A percentile compares a stretch with the other conserved stretches of the same genome.
Evolutionary conservation across 768 basidiomycete genomes (phyloP).

Genomic region (Pisolithus tinctorius): DNA sequence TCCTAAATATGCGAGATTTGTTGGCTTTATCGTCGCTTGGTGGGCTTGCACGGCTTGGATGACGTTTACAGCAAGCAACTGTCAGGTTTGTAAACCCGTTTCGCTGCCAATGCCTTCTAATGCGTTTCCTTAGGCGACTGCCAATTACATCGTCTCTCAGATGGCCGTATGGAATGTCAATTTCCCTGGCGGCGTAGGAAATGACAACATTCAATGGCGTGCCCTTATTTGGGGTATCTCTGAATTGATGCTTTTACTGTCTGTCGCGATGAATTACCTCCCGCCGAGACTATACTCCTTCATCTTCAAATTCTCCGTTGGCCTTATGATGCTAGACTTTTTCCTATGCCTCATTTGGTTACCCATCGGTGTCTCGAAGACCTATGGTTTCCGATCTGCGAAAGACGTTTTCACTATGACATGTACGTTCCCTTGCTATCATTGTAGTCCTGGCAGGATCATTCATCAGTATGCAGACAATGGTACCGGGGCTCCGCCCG

Average conservation of each 20-base stretch:
- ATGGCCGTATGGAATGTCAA: slow-evolving; percentile 71
- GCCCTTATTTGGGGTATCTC: slow-evolving; percentile 80
- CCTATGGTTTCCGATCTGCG: slow-evolving; percentile 83
- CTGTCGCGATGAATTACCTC: slow-evolving; percentile 80
- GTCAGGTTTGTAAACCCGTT: slow-evolving; percentile 49
- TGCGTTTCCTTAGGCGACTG: slow-evolving; percentile 52
- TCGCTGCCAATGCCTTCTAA: not conserved
- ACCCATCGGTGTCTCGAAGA: slow-evolving; percentile 82
- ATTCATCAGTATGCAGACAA: slow-evolving; percentile 50
- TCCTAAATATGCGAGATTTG: slow-evolving; percentile 76
- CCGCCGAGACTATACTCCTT: slow-evolving; percentile 68
- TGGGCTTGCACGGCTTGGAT: slow-evolving; percentile 96
- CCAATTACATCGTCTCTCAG: slow-evolving; percentile 86
- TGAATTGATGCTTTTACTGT: slow-evolving; percentile 60
- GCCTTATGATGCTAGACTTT: slow-evolving; percentile 79
- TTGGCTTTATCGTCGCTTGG: slow-evolving; percentile 89
- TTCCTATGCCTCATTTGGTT: slow-evolving; percentile 87
- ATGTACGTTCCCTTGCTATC: slow-evolving; percentile 49
- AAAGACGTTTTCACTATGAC: slow-evolving; percentile 79
- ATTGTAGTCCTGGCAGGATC: not conserved
- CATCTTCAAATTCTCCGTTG: slow-evolving; percentile 72
- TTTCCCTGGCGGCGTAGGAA: slow-evolving; percentile 73
- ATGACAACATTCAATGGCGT: slow-evolving; percentile 77
- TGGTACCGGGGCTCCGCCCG: slow-evolving; percentile 79
- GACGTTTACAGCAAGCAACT: slow-evolving; percentile 86